phyloP scores from a whole-genome alignment of 1,284 basidiomycete genomes.

The Melampsora larici-populina region DNA sequence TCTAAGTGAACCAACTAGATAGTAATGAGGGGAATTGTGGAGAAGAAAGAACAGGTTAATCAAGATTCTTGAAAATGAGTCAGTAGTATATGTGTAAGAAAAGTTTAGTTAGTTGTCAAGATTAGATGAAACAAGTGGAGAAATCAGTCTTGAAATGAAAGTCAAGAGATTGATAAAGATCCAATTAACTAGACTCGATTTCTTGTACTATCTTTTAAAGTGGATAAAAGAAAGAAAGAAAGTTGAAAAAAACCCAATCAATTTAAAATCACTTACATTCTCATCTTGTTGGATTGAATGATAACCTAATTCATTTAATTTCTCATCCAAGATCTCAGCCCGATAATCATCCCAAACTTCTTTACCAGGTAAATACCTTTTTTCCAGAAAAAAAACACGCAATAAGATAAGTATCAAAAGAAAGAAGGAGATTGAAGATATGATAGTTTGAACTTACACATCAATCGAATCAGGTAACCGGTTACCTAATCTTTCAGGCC shows the following conservation, averaged over 20 bases:
- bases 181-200: too few relatives aligned
- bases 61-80: not conserved
- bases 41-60: not conserved
- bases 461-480: conserved; percentile 30
- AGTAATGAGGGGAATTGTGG: not conserved
- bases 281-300: not conserved
- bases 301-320: conserved; percentile 31
- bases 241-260: not conserved
- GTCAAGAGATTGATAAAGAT: too few relatives aligned
- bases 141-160: too few relatives aligned
- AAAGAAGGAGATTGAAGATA: not conserved
- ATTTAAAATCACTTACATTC: not conserved
- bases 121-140: not conserved
- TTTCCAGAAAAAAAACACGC: not conserved
- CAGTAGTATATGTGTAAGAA: too few relatives aligned
- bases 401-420: not conserved
- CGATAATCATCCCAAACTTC: conserved; percentile 41
- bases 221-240: not conserved
- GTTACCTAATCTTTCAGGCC: conserved; percentile 1
- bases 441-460: conserved; percentile 20
- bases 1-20: conserved; percentile 1
- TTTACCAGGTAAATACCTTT: conserved; percentile 42
- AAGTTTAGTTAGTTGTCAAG: too few relatives aligned
- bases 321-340: conserved; percentile 34
- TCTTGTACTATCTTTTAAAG: too few relatives aligned